Base-by-base conservation (phyloP, 352 stramenopile genomes). In the Phytopythium vexans region DNA sequence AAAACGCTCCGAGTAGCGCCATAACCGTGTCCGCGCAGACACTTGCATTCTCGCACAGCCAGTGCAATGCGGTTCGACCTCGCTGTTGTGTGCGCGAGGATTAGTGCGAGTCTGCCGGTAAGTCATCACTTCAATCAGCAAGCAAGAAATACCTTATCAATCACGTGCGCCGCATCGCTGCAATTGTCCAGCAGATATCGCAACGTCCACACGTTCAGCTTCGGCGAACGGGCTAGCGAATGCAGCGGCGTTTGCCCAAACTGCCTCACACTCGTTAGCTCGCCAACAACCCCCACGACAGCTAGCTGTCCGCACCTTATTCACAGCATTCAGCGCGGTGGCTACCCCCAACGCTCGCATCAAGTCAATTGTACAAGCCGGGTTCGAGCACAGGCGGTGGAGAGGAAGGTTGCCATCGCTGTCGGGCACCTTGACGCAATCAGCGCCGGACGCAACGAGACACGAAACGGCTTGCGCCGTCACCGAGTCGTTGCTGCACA, bases 41-140 rank as follows among this genome's bases (percentile, higher is more conserved):
- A 8, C 64, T 56, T 4, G 58, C 46, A 10, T 41, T 45, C 10
- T 83, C 77, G 36, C 77, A 87, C 14, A 81, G 40, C 73, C 70
- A 88, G 35, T 90, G 80, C 3, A 90, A 45, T 32, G 78, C 56
- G 33, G 63, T 81, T n/a, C 77, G 66, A 12, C 66, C 66, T 12
- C 68, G 62, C 74, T 86, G n/a, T 14, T 59, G 15, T 10, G n/a
- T 46, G 6, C 7, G 16, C 34, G 36, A 41, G 46, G 38, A 42
- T 49, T 52, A 61, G 14, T 57, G 14, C 32, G 21, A 32, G 7
- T 34, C 46, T 12, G 33, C 46, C 12, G 40, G 1, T 6, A 49
- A 16, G 39, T 38, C 3, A 59, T n/a, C n/a, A 36, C 27, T 34
- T 16, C 2, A 39, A 41, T 35, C 5, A 9, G n/a, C 33, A 56